A percentile compares a stretch with the other conserved stretches of the same genome.
phyloP scores from a whole-genome alignment of 192 early-diverging fungal genomes.

The Entomortierella lignicola region DNA sequence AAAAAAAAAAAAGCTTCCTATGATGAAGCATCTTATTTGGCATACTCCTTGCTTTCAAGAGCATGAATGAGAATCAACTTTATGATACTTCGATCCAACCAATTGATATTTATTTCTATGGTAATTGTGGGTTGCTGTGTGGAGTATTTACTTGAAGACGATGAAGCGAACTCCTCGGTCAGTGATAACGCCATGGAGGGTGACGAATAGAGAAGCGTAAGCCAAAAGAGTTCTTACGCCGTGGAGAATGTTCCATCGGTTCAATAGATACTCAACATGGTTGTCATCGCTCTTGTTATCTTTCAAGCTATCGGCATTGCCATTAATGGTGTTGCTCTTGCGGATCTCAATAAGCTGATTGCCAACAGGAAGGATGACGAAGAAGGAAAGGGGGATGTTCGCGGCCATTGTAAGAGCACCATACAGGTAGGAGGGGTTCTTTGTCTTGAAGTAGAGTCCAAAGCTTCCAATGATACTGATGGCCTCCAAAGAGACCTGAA shows the following conservation, averaged over 20 bases:
- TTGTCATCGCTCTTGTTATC: constrained; percentile 30
- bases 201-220: constrained; percentile 14
- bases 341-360: constrained; percentile 45
- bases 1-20: too few relatives aligned
- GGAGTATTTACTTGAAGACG: constrained; percentile 25
- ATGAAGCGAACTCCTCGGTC: constrained; percentile 33
- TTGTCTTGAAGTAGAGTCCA: constrained; percentile 43
- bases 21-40: too few relatives aligned
- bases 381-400: constrained; percentile 16
- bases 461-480: constrained; percentile 8
- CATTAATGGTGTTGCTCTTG: constrained; percentile 31
- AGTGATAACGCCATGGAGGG: constrained; percentile 22
- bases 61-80: too few relatives aligned
- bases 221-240: constrained; percentile 20
- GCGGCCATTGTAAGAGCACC: constrained; percentile 23
- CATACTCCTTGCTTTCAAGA: too few relatives aligned
- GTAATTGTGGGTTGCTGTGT: too few relatives aligned
- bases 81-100: background rate
- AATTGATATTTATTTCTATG: background rate
- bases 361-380: constrained; percentile 12
- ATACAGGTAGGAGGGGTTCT: constrained; percentile 40
- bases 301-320: constrained; percentile 37
- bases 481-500: constrained; percentile 5
- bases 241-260: constrained; percentile 29
- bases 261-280: constrained; percentile 16